A percentile compares a stretch with the other conserved stretches of the same genome.
phyloP scores from a whole-genome alignment of 139 green algal species.

The Closterium sp. region DNA sequence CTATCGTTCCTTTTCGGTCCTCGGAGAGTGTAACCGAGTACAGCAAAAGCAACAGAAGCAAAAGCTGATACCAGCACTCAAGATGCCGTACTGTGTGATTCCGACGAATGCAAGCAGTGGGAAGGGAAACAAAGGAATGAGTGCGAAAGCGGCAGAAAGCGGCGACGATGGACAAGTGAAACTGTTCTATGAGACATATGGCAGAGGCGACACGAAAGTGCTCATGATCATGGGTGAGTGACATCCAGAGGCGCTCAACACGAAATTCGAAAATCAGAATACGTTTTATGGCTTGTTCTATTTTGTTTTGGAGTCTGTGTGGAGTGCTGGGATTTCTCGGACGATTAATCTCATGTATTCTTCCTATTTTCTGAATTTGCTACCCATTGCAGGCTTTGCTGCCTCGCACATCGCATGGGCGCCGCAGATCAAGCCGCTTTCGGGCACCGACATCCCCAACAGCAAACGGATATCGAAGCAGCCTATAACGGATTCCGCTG shows the following conservation, averaged over 20 bases:
- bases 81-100: not conserved
- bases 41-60: no score
- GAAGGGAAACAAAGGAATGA: not conserved
- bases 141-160: not conserved
- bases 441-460: slow-evolving; percentile 11
- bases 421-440: slow-evolving; percentile 1
- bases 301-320: no score
- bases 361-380: not conserved
- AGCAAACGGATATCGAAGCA: not conserved
- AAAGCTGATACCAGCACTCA: not conserved
- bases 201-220: slow-evolving; percentile 5
- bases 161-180: not conserved
- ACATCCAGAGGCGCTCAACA: no score
- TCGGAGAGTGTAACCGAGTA: not conserved
- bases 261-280: no score
- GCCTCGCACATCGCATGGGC: slow-evolving; percentile 10
- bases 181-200: slow-evolving; percentile 19
- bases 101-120: not conserved
- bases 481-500: not conserved
- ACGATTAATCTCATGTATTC: no score
- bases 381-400: not conserved
- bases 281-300: no score
- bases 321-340: no score
- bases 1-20: not conserved
- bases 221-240: slow-evolving; percentile 18